Evolutionary conservation across 345 rosid genomes (phyloP).

Genomic region (Populus davidiana): DNA sequence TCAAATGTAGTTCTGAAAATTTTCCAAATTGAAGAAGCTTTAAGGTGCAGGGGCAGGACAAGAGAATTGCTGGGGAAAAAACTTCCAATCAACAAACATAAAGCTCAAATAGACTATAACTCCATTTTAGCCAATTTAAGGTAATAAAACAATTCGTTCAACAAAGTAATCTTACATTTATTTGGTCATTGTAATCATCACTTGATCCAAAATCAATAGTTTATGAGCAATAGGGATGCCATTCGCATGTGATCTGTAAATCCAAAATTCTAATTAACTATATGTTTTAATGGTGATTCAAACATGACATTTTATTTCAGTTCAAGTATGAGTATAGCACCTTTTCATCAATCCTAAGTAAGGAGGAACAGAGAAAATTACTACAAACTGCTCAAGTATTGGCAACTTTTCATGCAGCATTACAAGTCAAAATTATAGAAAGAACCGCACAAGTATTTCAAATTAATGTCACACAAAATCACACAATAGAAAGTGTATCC

Average conservation of each 20-base stretch:
- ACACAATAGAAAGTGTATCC: not conserved
- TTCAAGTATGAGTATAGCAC: not conserved
- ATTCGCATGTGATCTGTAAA: not conserved
- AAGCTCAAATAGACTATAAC: not conserved
- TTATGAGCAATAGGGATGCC: not conserved
- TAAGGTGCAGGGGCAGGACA: not conserved
- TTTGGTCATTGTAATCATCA: not conserved
- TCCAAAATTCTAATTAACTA: not conserved
- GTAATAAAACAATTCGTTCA: not conserved
- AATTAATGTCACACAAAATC: not conserved
- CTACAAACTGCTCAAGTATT: too few species aligned
- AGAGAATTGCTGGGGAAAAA: not conserved
- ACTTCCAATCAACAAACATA: not conserved
- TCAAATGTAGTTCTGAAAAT: conserved; percentile 3
- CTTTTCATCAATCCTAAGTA: not conserved
- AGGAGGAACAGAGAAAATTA: too few species aligned
- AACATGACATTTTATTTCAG: not conserved
- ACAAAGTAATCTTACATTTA: not conserved
- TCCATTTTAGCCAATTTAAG: not conserved
- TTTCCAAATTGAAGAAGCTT: not conserved
- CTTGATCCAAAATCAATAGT: not conserved
- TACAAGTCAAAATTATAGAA: too few species aligned
- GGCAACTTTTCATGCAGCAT: too few species aligned
- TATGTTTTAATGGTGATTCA: not conserved
- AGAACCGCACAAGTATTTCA: too few species aligned